phyloP scores from a whole-genome alignment of 2,329 filamentous ascomycete genomes.

The Epichloe coenophiala region DNA sequence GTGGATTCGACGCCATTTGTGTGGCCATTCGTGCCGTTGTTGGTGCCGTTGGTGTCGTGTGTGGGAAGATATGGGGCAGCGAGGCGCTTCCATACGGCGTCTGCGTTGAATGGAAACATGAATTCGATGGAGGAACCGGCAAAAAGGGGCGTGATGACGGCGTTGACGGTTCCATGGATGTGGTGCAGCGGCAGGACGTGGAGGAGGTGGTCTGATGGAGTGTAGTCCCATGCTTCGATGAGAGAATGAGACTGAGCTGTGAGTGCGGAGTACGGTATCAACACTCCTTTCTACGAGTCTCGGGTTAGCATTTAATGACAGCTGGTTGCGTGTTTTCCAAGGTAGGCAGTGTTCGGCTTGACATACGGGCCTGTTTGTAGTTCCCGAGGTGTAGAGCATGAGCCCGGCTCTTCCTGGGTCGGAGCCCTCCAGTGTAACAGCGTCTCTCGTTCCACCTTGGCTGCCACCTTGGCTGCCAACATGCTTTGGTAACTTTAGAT shows the following conservation, averaged over 20 bases:
- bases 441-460: slow-evolving; percentile 29
- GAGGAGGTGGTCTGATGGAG: slow-evolving; percentile 62
- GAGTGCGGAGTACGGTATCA: slow-evolving; percentile 67
- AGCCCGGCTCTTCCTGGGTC: slow-evolving; percentile 57
- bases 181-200: slow-evolving; percentile 91
- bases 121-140: slow-evolving; percentile 85
- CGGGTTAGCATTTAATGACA: background rate
- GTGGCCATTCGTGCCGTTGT: slow-evolving; percentile 7
- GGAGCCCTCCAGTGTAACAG: slow-evolving; percentile 40
- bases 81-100: slow-evolving; percentile 73
- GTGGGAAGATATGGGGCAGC: slow-evolving; percentile 58
- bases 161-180: slow-evolving; percentile 93
- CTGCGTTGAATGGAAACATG: slow-evolving; percentile 84
- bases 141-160: slow-evolving; percentile 71
- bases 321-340: background rate
- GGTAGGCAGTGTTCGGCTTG: slow-evolving; percentile 4
- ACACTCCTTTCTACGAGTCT: slow-evolving; percentile 63
- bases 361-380: slow-evolving; percentile 70
- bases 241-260: slow-evolving; percentile 74
- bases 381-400: slow-evolving; percentile 98
- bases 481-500: slow-evolving; percentile 59
- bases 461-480: slow-evolving; percentile 26
- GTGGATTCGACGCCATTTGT: background rate
- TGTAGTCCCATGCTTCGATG: slow-evolving; percentile 77
- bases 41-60: slow-evolving; percentile 16